phyloP scores from a whole-genome alignment of 2,329 filamentous ascomycete species.

The Phoma sp. region DNA sequence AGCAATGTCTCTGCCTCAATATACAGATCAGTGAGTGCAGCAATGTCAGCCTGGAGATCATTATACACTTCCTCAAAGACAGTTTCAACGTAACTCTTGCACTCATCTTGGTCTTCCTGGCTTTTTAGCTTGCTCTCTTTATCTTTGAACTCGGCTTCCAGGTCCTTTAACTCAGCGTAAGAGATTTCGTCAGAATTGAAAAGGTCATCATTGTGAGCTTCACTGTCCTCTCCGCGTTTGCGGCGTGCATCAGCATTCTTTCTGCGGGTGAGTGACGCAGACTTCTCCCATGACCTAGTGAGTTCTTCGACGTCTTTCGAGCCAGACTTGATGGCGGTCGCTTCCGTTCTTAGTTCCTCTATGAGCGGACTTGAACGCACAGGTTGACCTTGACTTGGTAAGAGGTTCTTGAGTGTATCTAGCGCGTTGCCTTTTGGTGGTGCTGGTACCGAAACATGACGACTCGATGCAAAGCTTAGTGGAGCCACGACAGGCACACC shows the following conservation, averaged over 20 bases:
- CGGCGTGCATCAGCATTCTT: conserved; percentile 58
- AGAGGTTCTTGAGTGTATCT: conserved; percentile 26
- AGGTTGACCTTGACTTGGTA: conserved; percentile 28
- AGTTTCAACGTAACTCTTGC: conserved; percentile 57
- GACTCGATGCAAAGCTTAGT: conserved; percentile 29
- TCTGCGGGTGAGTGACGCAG: conserved; percentile 53
- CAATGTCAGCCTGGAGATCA: conserved; percentile 59
- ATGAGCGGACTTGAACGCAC: conserved; percentile 25
- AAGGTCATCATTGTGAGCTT: conserved; percentile 60
- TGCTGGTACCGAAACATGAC: conserved; percentile 19
- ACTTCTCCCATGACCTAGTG: conserved; percentile 54
- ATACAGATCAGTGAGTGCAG: conserved; percentile 56
- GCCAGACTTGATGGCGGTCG: conserved; percentile 25
- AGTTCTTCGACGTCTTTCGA: conserved; percentile 31
- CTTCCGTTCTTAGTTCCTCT: conserved; percentile 28
- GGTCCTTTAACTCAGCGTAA: conserved; percentile 63
- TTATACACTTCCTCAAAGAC: conserved; percentile 61
- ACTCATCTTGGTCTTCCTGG: conserved; percentile 61
- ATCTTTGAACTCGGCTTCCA: conserved; percentile 64
- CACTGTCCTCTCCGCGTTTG: conserved; percentile 60
- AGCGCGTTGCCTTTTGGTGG: conserved; percentile 25
- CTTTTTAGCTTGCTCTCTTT: conserved; percentile 59
- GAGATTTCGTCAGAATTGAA: conserved; percentile 65
- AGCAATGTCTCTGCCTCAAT: conserved; percentile 44
- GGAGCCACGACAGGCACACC: conserved; percentile 38